A percentile compares a stretch with the other conserved stretches of the same genome.
These are phyloP conservation scores for Macrolepiota fuliginosa DNA, from an alignment of 768 basidiomycete genomes.

Conservation along the genomic window DNA sequence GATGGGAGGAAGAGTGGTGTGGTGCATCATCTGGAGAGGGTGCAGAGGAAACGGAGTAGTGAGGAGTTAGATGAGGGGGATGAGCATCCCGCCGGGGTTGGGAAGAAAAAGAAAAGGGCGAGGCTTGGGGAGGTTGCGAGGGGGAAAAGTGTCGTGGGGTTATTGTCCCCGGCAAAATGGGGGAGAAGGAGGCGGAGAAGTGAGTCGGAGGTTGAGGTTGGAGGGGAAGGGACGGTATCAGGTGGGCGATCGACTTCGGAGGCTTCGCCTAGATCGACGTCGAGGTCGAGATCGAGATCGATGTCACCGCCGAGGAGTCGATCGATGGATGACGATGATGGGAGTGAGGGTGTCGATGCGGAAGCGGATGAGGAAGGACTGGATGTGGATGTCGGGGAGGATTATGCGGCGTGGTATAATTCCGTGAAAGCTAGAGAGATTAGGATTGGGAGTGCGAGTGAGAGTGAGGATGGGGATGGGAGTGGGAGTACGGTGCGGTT, in stretches of 20 bases:
- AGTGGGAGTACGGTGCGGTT: background rate
- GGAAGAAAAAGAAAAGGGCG: constrained; percentile 2
- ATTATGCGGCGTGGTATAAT: constrained; percentile 1
- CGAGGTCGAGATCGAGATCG: background rate
- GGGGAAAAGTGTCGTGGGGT: background rate
- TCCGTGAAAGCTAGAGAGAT: background rate
- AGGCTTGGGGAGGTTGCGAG: background rate
- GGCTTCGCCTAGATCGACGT: background rate
- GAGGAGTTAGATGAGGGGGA: constrained; percentile 11
- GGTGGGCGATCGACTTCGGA: too few species aligned
- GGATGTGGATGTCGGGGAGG: too few species aligned
- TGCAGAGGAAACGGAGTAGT: constrained; percentile 10
- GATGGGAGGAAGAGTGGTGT: background rate
- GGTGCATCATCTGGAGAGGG: background rate
- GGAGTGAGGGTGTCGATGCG: background rate
- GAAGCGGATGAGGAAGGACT: background rate
- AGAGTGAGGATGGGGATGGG: background rate
- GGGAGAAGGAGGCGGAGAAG: background rate
- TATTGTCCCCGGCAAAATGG: constrained; percentile 3
- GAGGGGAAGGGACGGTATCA: too few species aligned
- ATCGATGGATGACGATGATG: background rate
- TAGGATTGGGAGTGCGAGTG: background rate
- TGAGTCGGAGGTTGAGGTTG: too few species aligned
- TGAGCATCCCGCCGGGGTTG: background rate
- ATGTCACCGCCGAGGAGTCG: background rate